Base-by-base conservation (phyloP, 2,329 filamentous ascomycete species). In the Colletotrichum horii region DNA sequence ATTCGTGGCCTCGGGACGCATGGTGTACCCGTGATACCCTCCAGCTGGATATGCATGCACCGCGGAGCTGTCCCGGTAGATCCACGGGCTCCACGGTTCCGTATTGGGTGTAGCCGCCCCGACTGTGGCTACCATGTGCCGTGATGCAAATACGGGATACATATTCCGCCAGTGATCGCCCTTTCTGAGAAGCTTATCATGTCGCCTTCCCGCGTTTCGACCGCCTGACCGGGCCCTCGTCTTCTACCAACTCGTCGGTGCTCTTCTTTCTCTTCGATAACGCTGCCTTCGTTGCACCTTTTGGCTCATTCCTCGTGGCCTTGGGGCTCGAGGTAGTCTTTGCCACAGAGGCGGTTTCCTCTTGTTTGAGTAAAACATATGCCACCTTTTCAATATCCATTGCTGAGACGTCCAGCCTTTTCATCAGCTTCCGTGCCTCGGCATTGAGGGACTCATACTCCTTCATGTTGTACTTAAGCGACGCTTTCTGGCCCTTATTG, bases 311-410 rank as follows among this genome's bases (percentile, higher is more conserved):
- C 32, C 67, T 67, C 28, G 34, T 26, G 24, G 19, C 8, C n/a
- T 68, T 75, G 22, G 70, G 4, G 4, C 19, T 22, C 6, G 26
- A 15, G 30, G 30, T 22, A 16, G 34, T 16, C 6, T 48, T 28
- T 19, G 48, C 30, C 38, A 56, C 36, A 22, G 64, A 19, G 5
- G 34, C 52, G 24, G 60, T 19, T 11, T 34, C 76, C 6, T 78
- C 58, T 30, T 84, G 80, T 78, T 85, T 91, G 80, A 94, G 90
- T 66, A 94, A 81, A 12, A 94, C 93, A 80, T 92, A 95, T 4
- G 94, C 94, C 22, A 93, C 93, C 81, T 90, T 93, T 83, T 96
- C 94, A 7, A 93, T 84, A 38, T 94, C 91, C 55, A 91, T 86
- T 2, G 93, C 93, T 36, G 83, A 86, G 1, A 92, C 89, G 6